A percentile compares a stretch with the other conserved stretches of the same genome.
phyloP scores from a whole-genome alignment of 2,329 filamentous ascomycete species.

The Polychaeton citri region DNA sequence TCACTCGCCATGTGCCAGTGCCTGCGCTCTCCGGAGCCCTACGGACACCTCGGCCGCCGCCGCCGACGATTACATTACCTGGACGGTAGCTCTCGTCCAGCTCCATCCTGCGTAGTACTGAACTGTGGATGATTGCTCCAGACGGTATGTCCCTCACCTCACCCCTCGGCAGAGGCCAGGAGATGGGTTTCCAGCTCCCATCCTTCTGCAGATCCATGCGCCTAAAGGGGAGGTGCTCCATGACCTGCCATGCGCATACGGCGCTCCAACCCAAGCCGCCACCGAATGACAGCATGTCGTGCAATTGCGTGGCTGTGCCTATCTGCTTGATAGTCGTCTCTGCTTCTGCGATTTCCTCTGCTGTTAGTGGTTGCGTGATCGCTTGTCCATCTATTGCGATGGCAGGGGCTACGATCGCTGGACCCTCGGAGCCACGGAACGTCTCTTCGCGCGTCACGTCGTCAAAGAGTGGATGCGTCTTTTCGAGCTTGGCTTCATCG shows the following conservation, averaged over 20 bases:
- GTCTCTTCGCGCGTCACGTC: neutral
- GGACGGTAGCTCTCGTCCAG: conserved; percentile 53
- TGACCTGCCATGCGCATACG: conserved; percentile 30
- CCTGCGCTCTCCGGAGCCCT: conserved; percentile 48
- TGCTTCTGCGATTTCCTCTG: conserved; percentile 2
- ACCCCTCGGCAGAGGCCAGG: conserved; percentile 65
- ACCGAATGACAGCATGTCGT: conserved; percentile 23
- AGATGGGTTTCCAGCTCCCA: conserved; percentile 65
- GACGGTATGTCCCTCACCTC: conserved; percentile 65
- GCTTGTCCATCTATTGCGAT: conserved; percentile 1
- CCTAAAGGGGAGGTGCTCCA: conserved; percentile 72
- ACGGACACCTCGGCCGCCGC: conserved; percentile 57
- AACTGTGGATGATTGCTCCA: conserved; percentile 57
- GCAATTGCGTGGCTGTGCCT: conserved; percentile 8
- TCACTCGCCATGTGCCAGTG: conserved; percentile 59
- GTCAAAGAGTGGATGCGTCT: neutral
- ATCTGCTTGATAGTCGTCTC: conserved; percentile 1
- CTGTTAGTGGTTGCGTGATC: neutral
- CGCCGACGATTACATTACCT: conserved; percentile 67
- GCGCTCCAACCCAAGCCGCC: conserved; percentile 14
- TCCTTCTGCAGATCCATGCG: conserved; percentile 64
- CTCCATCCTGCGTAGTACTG: conserved; percentile 59
- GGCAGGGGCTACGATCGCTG: conserved; percentile 1
- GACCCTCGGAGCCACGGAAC: neutral
- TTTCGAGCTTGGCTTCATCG: conserved; percentile 44